Evolutionary conservation across 768 basidiomycete species (phyloP).

Genomic region (Termitomyces sp.): DNA sequence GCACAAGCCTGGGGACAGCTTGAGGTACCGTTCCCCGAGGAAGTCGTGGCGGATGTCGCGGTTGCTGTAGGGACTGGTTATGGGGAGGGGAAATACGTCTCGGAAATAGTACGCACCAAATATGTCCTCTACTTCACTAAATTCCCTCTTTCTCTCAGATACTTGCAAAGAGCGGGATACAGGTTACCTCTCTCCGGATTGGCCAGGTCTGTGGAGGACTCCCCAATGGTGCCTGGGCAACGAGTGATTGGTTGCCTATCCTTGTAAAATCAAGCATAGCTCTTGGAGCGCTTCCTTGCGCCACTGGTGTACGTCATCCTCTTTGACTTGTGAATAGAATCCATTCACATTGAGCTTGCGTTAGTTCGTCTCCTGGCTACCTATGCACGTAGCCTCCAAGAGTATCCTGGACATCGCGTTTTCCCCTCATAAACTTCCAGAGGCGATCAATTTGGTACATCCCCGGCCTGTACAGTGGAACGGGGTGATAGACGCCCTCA

Average conservation of each 20-base stretch:
- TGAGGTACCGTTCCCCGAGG: slow-evolving; percentile 28
- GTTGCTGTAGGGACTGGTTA: slow-evolving; percentile 38
- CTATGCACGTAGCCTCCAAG: slow-evolving; percentile 23
- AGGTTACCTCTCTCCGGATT: slow-evolving; percentile 31
- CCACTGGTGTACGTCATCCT: slow-evolving; percentile 23
- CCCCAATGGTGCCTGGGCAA: slow-evolving; percentile 35
- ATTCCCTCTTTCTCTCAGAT: slow-evolving; percentile 16
- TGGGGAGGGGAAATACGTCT: slow-evolving; percentile 38
- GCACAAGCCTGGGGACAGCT: slow-evolving; percentile 22
- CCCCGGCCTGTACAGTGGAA: slow-evolving; percentile 30
- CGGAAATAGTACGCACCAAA: slow-evolving; percentile 25
- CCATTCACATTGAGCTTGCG: neutral
- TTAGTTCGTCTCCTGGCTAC: slow-evolving; percentile 37
- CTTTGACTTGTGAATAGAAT: neutral
- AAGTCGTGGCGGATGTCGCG: slow-evolving; percentile 21
- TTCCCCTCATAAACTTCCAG: slow-evolving; percentile 14
- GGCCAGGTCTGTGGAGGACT: slow-evolving; percentile 40
- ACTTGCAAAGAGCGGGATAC: slow-evolving; percentile 30
- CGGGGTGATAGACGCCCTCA: slow-evolving; percentile 17
- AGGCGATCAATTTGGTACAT: slow-evolving; percentile 30
- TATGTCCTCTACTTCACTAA: neutral
- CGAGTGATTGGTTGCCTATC: slow-evolving; percentile 41
- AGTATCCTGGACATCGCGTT: slow-evolving; percentile 25
- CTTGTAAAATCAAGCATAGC: slow-evolving; percentile 28
- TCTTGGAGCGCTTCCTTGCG: slow-evolving; percentile 22